Percentiles rank a stretch among this genome's conserved stretches.
phyloP scores from a whole-genome alignment of 768 basidiomycete species.

The Termitomyces sp. region DNA sequence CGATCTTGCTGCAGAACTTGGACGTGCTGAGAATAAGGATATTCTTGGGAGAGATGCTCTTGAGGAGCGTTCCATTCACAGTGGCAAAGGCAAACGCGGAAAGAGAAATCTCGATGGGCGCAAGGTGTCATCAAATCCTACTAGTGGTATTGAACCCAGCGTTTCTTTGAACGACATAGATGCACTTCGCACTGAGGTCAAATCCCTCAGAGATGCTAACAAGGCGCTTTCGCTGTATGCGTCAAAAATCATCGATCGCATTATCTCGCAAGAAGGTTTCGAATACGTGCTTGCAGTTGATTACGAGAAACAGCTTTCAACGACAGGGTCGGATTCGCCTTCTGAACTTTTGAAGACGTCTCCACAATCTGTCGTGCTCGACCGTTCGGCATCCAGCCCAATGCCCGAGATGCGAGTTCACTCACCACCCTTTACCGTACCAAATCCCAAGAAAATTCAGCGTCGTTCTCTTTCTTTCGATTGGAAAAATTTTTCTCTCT shows the following conservation, averaged over 20 bases:
- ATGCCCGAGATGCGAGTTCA: slow-evolving; percentile 20
- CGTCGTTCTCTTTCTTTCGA: slow-evolving; percentile 82
- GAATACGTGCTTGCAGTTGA: slow-evolving; percentile 95
- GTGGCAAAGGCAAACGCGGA: slow-evolving; percentile 42
- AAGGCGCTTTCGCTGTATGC: slow-evolving; percentile 94
- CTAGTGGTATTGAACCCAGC: slow-evolving; percentile 37
- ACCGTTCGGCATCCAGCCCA: slow-evolving; percentile 33
- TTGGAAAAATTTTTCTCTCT: slow-evolving; percentile 76
- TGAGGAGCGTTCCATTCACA: slow-evolving; percentile 41
- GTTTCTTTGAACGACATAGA: slow-evolving; percentile 56
- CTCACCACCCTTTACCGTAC: slow-evolving; percentile 18
- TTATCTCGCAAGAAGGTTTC: slow-evolving; percentile 94
- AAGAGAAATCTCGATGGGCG: slow-evolving; percentile 40
- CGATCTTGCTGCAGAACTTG: slow-evolving; percentile 88
- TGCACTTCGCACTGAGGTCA: slow-evolving; percentile 80
- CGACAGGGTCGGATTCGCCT: slow-evolving; percentile 28
- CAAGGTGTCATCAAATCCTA: slow-evolving; percentile 28
- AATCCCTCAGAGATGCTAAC: slow-evolving; percentile 91
- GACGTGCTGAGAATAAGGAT: slow-evolving; percentile 87
- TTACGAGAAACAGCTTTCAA: slow-evolving; percentile 60
- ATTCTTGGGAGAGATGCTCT: slow-evolving; percentile 52
- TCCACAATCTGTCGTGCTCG: slow-evolving; percentile 58
- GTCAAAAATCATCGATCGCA: slow-evolving; percentile 96
- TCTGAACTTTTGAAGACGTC: slow-evolving; percentile 40
- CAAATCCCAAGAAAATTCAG: slow-evolving; percentile 44